These are phyloP conservation scores for Colletotrichum echinochloae DNA, from an alignment of 2,329 filamentous ascomycete genomes.

Conservation along the genomic window DNA sequence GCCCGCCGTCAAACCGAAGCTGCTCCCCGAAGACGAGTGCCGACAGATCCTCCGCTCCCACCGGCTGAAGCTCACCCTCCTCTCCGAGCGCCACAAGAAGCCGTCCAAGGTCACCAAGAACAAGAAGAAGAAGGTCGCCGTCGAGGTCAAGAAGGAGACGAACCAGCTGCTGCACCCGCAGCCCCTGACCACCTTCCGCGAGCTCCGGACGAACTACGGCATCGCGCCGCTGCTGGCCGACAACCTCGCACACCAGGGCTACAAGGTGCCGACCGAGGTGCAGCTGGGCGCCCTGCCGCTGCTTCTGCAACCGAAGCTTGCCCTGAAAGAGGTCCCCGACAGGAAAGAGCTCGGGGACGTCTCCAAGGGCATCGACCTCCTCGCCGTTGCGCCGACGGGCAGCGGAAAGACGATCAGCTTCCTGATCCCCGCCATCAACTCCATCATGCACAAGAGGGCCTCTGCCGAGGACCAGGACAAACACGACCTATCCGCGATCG, in stretches of 20 bases:
- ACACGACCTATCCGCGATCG: constrained; percentile 72
- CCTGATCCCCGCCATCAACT: constrained; percentile 86
- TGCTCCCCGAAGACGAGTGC: constrained; percentile 77
- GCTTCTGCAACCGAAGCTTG: constrained; percentile 70
- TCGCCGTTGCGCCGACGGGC: constrained; percentile 92
- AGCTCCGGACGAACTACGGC: constrained; percentile 78
- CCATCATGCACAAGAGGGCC: constrained; percentile 71
- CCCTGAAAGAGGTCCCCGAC: constrained; percentile 55
- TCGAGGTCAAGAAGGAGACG: constrained; percentile 65
- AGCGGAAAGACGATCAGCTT: constrained; percentile 98
- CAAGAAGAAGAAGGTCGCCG: constrained; percentile 60
- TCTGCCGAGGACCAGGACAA: constrained; percentile 53
- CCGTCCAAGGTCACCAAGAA: constrained; percentile 63
- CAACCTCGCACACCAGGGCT: constrained; percentile 88
- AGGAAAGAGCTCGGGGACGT: constrained; percentile 49
- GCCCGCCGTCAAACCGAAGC: constrained; percentile 48
- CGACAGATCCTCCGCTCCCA: constrained; percentile 81
- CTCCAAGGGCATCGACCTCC: constrained; percentile 71
- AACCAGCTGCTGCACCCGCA: constrained; percentile 80
- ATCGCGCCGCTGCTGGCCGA: constrained; percentile 79
- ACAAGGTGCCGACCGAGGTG: constrained; percentile 90
- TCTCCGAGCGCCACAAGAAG: constrained; percentile 65
- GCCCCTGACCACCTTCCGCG: constrained; percentile 81
- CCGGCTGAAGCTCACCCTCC: constrained; percentile 84
- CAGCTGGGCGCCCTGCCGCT: constrained; percentile 89